Percentiles rank a stretch among this genome's conserved stretches.
Evolutionary conservation across 352 stramenopile genomes (phyloP).

Genomic region (Globisporangium abappressorium): DNA sequence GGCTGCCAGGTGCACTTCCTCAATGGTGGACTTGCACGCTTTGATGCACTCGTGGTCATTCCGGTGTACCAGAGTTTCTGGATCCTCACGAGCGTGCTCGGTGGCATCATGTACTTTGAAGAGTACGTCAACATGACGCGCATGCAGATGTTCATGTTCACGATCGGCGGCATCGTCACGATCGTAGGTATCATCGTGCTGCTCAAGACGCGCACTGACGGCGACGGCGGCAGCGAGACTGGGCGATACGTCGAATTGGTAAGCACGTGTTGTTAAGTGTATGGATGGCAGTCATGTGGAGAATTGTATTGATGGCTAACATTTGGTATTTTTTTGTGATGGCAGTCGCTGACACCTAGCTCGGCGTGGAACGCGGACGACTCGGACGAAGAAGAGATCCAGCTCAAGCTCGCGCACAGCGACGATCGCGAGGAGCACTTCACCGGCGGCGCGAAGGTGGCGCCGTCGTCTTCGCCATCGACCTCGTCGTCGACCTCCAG

Average conservation of each 20-base stretch:
- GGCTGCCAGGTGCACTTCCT: slow-evolving; percentile 86
- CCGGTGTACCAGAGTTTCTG: slow-evolving; percentile 91
- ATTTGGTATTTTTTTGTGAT: slow-evolving; percentile 8
- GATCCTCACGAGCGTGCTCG: slow-evolving; percentile 88
- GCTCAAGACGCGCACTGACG: slow-evolving; percentile 51
- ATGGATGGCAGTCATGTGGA: background rate
- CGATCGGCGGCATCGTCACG: slow-evolving; percentile 66
- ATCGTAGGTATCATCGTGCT: slow-evolving; percentile 77
- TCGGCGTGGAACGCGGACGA: slow-evolving; percentile 79
- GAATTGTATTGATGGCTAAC: background rate
- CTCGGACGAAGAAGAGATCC: slow-evolving; percentile 81
- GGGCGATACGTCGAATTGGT: slow-evolving; percentile 71
- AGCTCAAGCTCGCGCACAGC: slow-evolving; percentile 44
- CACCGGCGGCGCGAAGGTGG: slow-evolving; percentile 19
- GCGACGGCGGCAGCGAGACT: slow-evolving; percentile 20
- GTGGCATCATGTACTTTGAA: slow-evolving; percentile 92
- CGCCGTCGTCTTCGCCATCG: slow-evolving; percentile 25
- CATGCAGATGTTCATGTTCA: slow-evolving; percentile 80
- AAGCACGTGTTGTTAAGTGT: slow-evolving; percentile 5
- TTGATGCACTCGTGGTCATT: slow-evolving; percentile 87
- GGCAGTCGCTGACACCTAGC: slow-evolving; percentile 68
- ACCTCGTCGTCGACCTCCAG: slow-evolving; percentile 19
- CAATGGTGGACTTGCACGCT: slow-evolving; percentile 85
- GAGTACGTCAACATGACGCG: slow-evolving; percentile 86
- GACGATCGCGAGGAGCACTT: slow-evolving; percentile 21